Percentiles rank a stretch among this genome's conserved stretches.
Conservation (phyloP, 352 stramenopile genomes). For the Globisporangium perplexum region DNA sequence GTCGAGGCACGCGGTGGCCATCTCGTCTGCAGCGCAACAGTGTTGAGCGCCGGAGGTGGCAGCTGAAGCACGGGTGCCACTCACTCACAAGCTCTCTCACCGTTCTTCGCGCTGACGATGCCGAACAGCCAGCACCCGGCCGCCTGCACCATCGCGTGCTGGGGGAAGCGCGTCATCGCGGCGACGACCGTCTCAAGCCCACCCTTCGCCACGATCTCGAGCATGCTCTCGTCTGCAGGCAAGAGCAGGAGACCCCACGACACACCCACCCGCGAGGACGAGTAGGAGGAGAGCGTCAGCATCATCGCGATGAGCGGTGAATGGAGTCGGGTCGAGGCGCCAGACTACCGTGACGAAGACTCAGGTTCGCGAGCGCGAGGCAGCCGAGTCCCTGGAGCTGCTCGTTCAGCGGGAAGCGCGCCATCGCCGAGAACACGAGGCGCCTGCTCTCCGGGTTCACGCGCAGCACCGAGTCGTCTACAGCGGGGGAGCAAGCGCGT, state of each 20-base stretch:
- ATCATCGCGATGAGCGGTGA: no score
- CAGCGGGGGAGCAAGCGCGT: background rate
- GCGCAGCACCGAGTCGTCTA: conserved; percentile 37
- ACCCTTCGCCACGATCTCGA: conserved; percentile 51
- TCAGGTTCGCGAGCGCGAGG: conserved; percentile 51
- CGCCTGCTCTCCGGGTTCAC: conserved; percentile 46
- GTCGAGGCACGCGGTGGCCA: conserved; percentile 41
- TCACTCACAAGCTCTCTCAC: no score
- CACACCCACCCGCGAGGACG: no score
- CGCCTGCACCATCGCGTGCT: conserved; percentile 39
- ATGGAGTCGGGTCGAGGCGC: no score
- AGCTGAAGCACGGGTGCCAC: no score
- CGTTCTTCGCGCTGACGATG: conserved; percentile 40
- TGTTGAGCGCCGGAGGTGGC: no score
- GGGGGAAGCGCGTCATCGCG: conserved; percentile 47
- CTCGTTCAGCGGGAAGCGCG: conserved; percentile 48
- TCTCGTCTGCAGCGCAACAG: conserved; percentile 22
- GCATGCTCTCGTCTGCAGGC: conserved; percentile 35
- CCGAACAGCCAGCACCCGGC: conserved; percentile 48
- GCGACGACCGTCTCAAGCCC: conserved; percentile 37
- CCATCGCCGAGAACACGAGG: conserved; percentile 55
- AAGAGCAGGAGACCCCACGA: no score
- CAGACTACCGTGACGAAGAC: conserved; percentile 49
- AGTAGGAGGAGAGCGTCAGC: no score
- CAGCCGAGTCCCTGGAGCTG: conserved; percentile 47